Base-by-base conservation (phyloP, 768 basidiomycete genomes). In the Naganishia vaughanmartiniae region DNA sequence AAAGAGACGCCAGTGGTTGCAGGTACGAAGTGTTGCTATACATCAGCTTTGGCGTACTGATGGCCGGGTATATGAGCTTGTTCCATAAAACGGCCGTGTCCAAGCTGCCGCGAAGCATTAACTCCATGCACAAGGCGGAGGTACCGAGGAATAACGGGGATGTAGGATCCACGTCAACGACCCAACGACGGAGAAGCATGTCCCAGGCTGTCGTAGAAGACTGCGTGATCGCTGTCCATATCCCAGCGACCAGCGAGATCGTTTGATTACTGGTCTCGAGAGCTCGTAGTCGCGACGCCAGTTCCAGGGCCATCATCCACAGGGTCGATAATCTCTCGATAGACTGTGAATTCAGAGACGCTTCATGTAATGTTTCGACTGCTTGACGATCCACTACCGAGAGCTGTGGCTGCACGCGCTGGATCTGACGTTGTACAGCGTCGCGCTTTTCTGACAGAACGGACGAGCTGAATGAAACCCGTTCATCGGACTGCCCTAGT, bases 221-320 rank as follows among this genome's bases (percentile, higher is more conserved):
- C 30, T 30, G 60, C 19, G 39, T 45, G 9, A 63, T 63, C 11
- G n/a, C 39, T 7, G 60, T 45, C 60, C 60, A 63, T 45, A 63
- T 24, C 15, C 28, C 60, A 26, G 39, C 39, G 15, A 63, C 42
- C 4, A 45, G n/a, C 7, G n/a, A 63, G 11, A 26, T 42, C 39
- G 42, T 30, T 14, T 63, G 24, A 26, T 21, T 3, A 14, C 24
- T 46, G n/a, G 60, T 26, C 26, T 31, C 24, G 21, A 30, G 30
- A 28, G n/a, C 60, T n/a, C 34, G 57, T 24, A 63, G 39, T 24
- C 60, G 60, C 17, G 60, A 30, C 11, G 46, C 39, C 60, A 63
- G 24, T 63, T 63, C 60, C 39, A 63, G 46, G 1, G 60, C 7
- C 28, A 63, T 28, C 24, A 42, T 63, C 60, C 60, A 63, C 33